Conservation (phyloP, 352 stramenopile genomes). For the Phytophthora cactorum region DNA sequence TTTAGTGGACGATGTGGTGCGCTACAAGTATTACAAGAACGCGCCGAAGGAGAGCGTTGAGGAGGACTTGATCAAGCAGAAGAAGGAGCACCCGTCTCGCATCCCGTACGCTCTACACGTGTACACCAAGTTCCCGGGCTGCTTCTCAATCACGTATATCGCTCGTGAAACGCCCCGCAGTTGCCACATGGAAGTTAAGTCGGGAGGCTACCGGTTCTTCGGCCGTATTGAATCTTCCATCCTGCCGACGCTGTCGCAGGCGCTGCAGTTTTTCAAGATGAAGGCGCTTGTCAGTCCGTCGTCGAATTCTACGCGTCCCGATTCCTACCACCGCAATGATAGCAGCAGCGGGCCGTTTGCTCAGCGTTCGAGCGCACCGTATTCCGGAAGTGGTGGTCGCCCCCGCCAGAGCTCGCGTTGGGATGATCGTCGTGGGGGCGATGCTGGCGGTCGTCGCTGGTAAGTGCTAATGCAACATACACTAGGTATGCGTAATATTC, state of each 20-base stretch:
- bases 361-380: conserved; percentile 55
- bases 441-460: conserved; percentile 33
- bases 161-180: conserved; percentile 82
- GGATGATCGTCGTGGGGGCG: conserved; percentile 65
- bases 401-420: conserved; percentile 71
- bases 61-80: conserved; percentile 90
- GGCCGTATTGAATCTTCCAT: conserved; percentile 88
- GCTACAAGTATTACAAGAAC: conserved; percentile 90
- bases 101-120: conserved; percentile 88
- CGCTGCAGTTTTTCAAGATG: conserved; percentile 92
- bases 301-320: conserved; percentile 39
- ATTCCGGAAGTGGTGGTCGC: conserved; percentile 48
- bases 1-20: conserved; percentile 84
- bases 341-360: conserved; percentile 63
- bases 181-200: conserved; percentile 90
- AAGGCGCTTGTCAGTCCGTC: conserved; percentile 75
- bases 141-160: conserved; percentile 91
- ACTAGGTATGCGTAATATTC: background rate
- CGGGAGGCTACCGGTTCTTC: conserved; percentile 87
- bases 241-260: conserved; percentile 76
- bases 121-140: conserved; percentile 88
- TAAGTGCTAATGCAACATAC: conserved; percentile 12
- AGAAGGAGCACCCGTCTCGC: conserved; percentile 82
- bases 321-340: conserved; percentile 58
- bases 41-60: conserved; percentile 73